Percentiles rank a stretch among this genome's conserved stretches.
These are phyloP conservation scores for Diphasiastrum complanatum DNA, from an alignment of 83 land plant species.

Conservation along the genomic window DNA sequence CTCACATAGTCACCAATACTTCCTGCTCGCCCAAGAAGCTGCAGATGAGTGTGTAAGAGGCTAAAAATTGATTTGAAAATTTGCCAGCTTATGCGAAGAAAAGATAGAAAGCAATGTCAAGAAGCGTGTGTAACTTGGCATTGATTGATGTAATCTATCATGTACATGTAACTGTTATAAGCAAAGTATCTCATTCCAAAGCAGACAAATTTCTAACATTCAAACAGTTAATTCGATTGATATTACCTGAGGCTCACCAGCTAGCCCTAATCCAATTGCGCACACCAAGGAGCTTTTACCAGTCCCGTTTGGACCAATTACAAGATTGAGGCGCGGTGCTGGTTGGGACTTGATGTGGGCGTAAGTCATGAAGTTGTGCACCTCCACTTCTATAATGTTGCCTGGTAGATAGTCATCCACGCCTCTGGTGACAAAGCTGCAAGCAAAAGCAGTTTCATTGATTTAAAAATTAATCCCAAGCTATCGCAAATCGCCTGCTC, in stretches of 20 bases:
- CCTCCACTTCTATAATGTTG: slow-evolving; percentile 82
- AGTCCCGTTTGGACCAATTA: slow-evolving; percentile 92
- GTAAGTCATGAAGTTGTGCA: slow-evolving; percentile 92
- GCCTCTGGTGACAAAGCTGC: slow-evolving; percentile 34
- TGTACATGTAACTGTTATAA: slow-evolving; percentile 3
- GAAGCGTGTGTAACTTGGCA: too few species aligned
- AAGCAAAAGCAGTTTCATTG: too few species aligned
- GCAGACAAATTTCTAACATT: neutral
- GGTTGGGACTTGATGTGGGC: slow-evolving; percentile 58
- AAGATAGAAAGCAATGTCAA: neutral
- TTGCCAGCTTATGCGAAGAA: neutral
- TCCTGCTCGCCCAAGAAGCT: slow-evolving; percentile 83
- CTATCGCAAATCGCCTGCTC: too few species aligned
- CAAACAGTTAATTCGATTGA: neutral
- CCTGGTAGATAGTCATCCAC: slow-evolving; percentile 81
- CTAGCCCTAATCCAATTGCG: slow-evolving; percentile 89
- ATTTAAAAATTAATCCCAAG: too few species aligned
- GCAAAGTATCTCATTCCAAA: neutral
- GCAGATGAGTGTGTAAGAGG: slow-evolving; percentile 3
- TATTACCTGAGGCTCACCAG: slow-evolving; percentile 91
- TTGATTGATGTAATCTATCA: too few species aligned
- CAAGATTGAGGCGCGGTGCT: slow-evolving; percentile 82
- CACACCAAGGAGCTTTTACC: slow-evolving; percentile 97
- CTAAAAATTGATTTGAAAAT: neutral
- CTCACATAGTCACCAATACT: slow-evolving; percentile 86